Percentiles rank a stretch among this genome's conserved stretches.
Evolutionary conservation across 1,284 basidiomycete genomes (phyloP).

Genomic region (Gymnopus androsaceus): DNA sequence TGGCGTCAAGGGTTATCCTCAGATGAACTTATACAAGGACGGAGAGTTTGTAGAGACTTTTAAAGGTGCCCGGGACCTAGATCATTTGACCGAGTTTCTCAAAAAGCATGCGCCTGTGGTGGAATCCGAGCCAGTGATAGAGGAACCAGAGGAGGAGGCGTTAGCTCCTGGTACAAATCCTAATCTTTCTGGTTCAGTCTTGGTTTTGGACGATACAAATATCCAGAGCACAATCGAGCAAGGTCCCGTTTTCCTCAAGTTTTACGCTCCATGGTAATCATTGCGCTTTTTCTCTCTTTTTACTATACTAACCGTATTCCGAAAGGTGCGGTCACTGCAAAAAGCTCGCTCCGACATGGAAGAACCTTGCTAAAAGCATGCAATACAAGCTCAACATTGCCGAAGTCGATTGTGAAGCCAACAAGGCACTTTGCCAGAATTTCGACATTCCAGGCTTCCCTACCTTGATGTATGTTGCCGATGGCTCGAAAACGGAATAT

Average conservation of each 20-base stretch:
- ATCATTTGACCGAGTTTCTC: constrained; percentile 51
- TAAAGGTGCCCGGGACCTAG: constrained; percentile 50
- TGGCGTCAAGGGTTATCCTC: constrained; percentile 75
- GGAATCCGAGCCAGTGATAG: background rate
- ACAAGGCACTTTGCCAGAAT: constrained; percentile 63
- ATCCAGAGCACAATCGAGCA: constrained; percentile 54
- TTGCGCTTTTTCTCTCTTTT: background rate
- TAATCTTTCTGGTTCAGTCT: constrained; percentile 68
- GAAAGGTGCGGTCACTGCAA: constrained; percentile 88
- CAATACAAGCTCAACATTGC: constrained; percentile 73
- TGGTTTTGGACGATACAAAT: constrained; percentile 50
- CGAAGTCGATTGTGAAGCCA: constrained; percentile 84
- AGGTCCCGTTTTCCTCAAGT: constrained; percentile 84
- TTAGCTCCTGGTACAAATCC: constrained; percentile 20
- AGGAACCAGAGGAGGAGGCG: constrained; percentile 15
- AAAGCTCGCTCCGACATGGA: constrained; percentile 82
- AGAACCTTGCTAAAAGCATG: constrained; percentile 68
- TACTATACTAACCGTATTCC: background rate
- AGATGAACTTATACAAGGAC: constrained; percentile 74
- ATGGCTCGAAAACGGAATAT: constrained; percentile 63
- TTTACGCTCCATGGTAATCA: constrained; percentile 83
- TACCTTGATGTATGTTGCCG: constrained; percentile 69
- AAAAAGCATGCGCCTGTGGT: constrained; percentile 13
- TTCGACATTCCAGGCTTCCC: constrained; percentile 80
- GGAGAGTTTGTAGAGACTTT: constrained; percentile 67